Percentiles rank a stretch among this genome's conserved stretches.
Conservation (phyloP, 2,329 filamentous ascomycete genomes). For the Aspergillus tamarii region DNA sequence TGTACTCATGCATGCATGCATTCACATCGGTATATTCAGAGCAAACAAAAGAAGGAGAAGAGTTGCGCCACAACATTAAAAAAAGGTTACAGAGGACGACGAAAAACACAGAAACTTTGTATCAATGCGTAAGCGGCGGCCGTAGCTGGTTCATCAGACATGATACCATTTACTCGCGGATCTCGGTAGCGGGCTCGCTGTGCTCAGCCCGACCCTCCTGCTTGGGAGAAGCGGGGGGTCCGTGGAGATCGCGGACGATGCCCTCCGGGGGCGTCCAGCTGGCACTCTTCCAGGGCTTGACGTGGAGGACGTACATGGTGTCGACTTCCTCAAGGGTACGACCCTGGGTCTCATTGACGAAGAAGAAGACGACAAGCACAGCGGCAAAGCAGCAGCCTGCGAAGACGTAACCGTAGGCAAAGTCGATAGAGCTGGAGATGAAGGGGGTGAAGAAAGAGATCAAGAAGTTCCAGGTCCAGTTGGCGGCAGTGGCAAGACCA, state of each 20-base stretch:
- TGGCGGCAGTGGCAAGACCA: conserved; percentile 75
- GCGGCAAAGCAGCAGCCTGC: conserved; percentile 71
- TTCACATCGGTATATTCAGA: conserved; percentile 2
- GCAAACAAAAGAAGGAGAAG: neutral
- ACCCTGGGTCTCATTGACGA: conserved; percentile 74
- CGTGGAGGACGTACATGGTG: conserved; percentile 71
- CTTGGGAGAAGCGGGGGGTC: conserved; percentile 16
- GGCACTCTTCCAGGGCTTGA: conserved; percentile 65
- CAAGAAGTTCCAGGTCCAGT: conserved; percentile 79
- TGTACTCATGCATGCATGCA: conserved; percentile 5
- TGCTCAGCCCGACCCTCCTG: conserved; percentile 21
- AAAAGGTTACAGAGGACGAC: conserved; percentile 4
- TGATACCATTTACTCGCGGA: conserved; percentile 21
- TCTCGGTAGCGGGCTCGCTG: conserved; percentile 22
- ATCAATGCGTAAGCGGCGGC: conserved; percentile 1
- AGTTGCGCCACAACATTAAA: conserved; percentile 7
- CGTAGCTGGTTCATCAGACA: conserved; percentile 3
- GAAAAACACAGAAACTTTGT: neutral
- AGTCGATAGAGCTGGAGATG: conserved; percentile 72
- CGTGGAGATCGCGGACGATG: conserved; percentile 33
- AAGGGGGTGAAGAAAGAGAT: conserved; percentile 80
- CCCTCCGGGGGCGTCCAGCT: conserved; percentile 49
- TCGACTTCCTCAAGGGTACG: conserved; percentile 79
- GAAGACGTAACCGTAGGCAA: conserved; percentile 78
- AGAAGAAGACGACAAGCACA: conserved; percentile 72